A percentile compares a stretch with the other conserved stretches of the same genome.
These are phyloP conservation scores for Colletotrichum navitas DNA, from an alignment of 2,329 filamentous ascomycete genomes.

Conservation along the genomic window DNA sequence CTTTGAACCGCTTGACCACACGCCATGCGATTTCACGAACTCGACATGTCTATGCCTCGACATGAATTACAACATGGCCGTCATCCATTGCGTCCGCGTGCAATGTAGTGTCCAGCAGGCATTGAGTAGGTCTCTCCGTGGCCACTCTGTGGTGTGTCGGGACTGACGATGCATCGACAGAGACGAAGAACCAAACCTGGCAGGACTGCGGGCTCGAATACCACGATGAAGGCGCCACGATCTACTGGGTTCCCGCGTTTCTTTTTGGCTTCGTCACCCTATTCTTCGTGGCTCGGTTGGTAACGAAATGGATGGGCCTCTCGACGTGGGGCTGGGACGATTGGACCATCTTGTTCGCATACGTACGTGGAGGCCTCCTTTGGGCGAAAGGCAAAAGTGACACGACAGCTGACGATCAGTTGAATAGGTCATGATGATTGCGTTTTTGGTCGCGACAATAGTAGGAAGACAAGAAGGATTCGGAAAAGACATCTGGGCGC, in stretches of 20 bases:
- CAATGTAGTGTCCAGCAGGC: conserved; percentile 37
- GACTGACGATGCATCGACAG: background rate
- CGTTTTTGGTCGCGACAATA: conserved; percentile 18
- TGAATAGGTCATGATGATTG: conserved; percentile 30
- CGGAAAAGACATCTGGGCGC: conserved; percentile 33
- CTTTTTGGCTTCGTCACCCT: conserved; percentile 12
- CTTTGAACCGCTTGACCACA: conserved; percentile 29
- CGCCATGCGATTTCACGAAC: conserved; percentile 21
- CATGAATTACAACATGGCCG: conserved; percentile 37
- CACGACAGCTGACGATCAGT: background rate
- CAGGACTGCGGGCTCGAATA: conserved; percentile 21
- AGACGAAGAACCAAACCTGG: conserved; percentile 35
- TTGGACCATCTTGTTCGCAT: conserved; percentile 29
- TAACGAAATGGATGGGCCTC: conserved; percentile 21
- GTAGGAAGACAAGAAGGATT: conserved; percentile 8
- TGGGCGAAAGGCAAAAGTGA: background rate
- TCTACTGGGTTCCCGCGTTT: conserved; percentile 15
- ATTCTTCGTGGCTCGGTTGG: conserved; percentile 1
- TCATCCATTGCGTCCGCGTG: conserved; percentile 32
- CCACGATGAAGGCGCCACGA: conserved; percentile 17
- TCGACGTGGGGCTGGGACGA: conserved; percentile 33
- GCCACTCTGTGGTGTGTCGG: background rate
- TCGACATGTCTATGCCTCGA: conserved; percentile 32
- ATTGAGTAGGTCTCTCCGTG: background rate
- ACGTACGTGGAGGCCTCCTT: conserved; percentile 2